A percentile compares a stretch with the other conserved stretches of the same genome.
Conservation (phyloP, 140 eudicot species). For the Anethum foeniculum region DNA sequence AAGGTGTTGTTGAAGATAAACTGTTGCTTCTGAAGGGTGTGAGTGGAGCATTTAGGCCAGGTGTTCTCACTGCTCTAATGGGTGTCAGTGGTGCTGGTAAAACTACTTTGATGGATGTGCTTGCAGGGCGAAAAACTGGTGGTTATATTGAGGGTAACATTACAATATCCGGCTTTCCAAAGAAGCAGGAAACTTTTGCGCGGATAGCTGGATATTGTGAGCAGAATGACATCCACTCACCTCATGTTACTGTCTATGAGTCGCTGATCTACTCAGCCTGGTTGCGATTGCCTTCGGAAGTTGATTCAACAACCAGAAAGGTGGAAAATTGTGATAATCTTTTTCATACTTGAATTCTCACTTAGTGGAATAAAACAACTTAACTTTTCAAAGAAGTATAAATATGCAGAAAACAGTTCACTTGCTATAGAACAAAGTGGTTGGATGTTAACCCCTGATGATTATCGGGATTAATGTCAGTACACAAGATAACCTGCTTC, state of each 20-base stretch:
- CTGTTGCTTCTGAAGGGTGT: slow-evolving; percentile 50
- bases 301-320: slow-evolving; percentile 32
- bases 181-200: slow-evolving; percentile 58
- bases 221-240: slow-evolving; percentile 59
- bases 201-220: slow-evolving; percentile 56
- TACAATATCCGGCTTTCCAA: slow-evolving; percentile 49
- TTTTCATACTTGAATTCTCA: background rate
- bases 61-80: slow-evolving; percentile 57
- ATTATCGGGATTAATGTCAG: background rate
- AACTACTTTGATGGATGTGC: slow-evolving; percentile 58
- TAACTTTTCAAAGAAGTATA: background rate
- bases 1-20: slow-evolving; percentile 37
- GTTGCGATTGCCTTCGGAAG: slow-evolving; percentile 44
- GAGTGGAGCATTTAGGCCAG: slow-evolving; percentile 57
- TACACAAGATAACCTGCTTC: slow-evolving; percentile 1
- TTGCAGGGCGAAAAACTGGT: slow-evolving; percentile 64
- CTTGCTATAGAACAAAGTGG: background rate
- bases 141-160: slow-evolving; percentile 53
- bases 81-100: slow-evolving; percentile 68
- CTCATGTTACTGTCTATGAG: slow-evolving; percentile 57
- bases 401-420: background rate
- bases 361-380: background rate
- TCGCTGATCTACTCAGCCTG: slow-evolving; percentile 55
- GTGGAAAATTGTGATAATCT: slow-evolving; percentile 14
- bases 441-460: background rate